Evolutionary conservation across 257 asterid genomes (phyloP), one percentile per base, ranked within the genome.

Genomic region (Asclepias syriaca): DNA sequence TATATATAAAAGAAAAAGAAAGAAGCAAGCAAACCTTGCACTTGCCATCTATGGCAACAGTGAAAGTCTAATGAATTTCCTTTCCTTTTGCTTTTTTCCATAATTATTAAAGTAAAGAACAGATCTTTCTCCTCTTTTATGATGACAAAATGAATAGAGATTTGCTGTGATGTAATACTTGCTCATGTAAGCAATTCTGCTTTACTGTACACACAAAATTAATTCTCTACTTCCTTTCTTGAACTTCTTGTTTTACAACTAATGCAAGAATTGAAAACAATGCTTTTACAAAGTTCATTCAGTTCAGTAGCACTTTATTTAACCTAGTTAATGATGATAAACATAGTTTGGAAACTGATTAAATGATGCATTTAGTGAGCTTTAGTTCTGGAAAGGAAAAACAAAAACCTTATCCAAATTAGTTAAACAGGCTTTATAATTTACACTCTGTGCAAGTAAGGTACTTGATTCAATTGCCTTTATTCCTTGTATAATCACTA

Each of bases 381-480:
- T 75, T 74, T 74, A 66, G 0, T 39, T 5, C 43, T 50, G 65
- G 54, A 59, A 75, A 75, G 66, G 66, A 54, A 45, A 71, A 53
- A 32, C 21, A 43, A 82, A 55, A 72, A 32, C 71, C 87, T 83
- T 77, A 81, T 84, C 86, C 76, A 66, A 73, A 48, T 61, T 19
- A 11, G 14, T 43, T 15, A 57, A 77, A 71, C 70, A 57, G 74
- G 76, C 89, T 81, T 84, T 81, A 73, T 60, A 57, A 64, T 80
- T 77, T 74, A 78, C 86, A 84, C 88, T 50, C 71, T 75, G 79
- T 61, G 67, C 91, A 91, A 92, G 98, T 86, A 92, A 92, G 92
- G 98, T 85, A 92, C 84, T 79, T 68, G 81, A 85, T 87, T 78
- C 92, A 83, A 21, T 45, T 34, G 12, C 8, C 84, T 76, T 74